Evolutionary conservation across 495 filamentous ascomycete genomes (phyloP), one percentile per base, ranked within the genome.

Genomic region (Penicillium taxi): DNA sequence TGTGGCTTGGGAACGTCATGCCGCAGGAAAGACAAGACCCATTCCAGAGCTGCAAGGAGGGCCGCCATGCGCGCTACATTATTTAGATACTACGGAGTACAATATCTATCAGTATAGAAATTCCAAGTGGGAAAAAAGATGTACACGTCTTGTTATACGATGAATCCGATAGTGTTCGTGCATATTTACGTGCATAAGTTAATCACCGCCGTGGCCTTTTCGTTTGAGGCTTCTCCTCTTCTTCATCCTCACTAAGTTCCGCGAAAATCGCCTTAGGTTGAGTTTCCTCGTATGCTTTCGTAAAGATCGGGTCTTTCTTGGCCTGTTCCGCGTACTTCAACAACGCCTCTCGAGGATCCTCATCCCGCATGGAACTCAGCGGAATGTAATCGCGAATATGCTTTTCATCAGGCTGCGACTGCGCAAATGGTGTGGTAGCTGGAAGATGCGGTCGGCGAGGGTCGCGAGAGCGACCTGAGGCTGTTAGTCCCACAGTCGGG

Each of bases 281-380:
- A 15, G 90, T 98, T 40, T 81, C 70, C 52, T 82, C 81, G 82
- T 89, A 98, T 8, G 89, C 91, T 44, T 79, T 81, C 16, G 91
- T 98, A 55, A 96, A 98, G 44, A 93, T 72, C 3, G 87, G 89
- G 53, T 96, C 86, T 53, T 89, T 90, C 63, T 94, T 77, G 4
- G 88, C 90, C 53, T 91, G 80, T 12, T 94, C 86, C 11, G 89
- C 91, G 69, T 96, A 98, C 63, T 91, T 94, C 45, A 96, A 58
- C 44, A 98, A 64, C 20, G 91, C 91, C 64, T 94, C 91, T 39
- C 91, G 70, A 6, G 91, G 91, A 67, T 98, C 91, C 58, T 98
- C 91, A 61, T 98, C 90, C 15, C 91, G 75, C 88, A 96, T 93
- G n/a, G 74, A 79, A 47, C 85, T 91, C 21, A 96, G 70, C 12